These are phyloP conservation scores for Lasiosphaeriaceae sp. DNA, from an alignment of 495 filamentous ascomycete genomes.

Conservation along the genomic window DNA sequence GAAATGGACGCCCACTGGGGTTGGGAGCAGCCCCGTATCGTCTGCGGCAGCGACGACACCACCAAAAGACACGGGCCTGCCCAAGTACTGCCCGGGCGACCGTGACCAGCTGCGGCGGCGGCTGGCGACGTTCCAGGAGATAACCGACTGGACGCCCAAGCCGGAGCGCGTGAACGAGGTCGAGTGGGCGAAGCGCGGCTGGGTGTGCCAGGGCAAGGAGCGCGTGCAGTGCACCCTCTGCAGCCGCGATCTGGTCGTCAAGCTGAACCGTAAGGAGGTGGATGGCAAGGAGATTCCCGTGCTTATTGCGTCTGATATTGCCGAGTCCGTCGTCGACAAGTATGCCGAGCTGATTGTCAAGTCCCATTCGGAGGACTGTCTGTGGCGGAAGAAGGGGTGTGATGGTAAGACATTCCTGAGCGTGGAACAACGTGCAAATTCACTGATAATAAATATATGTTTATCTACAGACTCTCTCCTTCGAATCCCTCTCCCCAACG, in stretches of 20 bases:
- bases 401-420: slow-evolving; percentile 69
- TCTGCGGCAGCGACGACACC: background rate
- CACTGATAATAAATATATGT: too few species aligned
- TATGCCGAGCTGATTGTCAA: slow-evolving; percentile 67
- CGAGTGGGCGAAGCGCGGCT: slow-evolving; percentile 91
- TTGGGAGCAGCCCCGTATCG: background rate
- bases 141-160: slow-evolving; percentile 84
- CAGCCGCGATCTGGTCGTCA: slow-evolving; percentile 74
- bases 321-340: slow-evolving; percentile 69
- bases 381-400: slow-evolving; percentile 81
- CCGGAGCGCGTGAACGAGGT: slow-evolving; percentile 81
- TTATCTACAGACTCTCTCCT: slow-evolving; percentile 36
- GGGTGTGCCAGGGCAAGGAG: slow-evolving; percentile 79
- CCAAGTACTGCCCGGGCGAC: slow-evolving; percentile 73
- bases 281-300: slow-evolving; percentile 59
- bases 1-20: slow-evolving; percentile 33
- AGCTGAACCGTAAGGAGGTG: slow-evolving; percentile 64
- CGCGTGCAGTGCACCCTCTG: slow-evolving; percentile 82
- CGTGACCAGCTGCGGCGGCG: slow-evolving; percentile 76
- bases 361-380: slow-evolving; percentile 78
- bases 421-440: too few species aligned
- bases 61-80: slow-evolving; percentile 1
- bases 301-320: slow-evolving; percentile 47
- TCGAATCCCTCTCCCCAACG: slow-evolving; percentile 52
- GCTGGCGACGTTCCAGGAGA: slow-evolving; percentile 80